These are phyloP conservation scores for Hymenoscyphus repandus DNA, from an alignment of 2,329 filamentous ascomycete genomes.

Conservation along the genomic window DNA sequence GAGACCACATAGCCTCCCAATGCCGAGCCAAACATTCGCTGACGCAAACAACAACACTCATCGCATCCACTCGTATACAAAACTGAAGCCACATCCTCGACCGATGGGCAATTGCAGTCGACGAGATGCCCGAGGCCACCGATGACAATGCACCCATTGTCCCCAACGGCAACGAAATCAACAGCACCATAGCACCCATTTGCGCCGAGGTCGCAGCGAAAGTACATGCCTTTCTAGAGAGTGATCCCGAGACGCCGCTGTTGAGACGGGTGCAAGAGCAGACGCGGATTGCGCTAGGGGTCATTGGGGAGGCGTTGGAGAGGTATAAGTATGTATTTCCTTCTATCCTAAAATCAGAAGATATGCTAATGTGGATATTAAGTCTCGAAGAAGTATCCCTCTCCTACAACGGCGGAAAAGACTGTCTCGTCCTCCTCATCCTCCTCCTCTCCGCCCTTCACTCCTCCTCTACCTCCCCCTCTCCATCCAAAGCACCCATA, in stretches of 20 bases:
- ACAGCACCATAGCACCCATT: constrained; percentile 21
- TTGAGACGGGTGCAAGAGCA: constrained; percentile 57
- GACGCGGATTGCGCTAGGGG: constrained; percentile 63
- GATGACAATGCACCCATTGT: constrained; percentile 18
- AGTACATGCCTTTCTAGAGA: constrained; percentile 28
- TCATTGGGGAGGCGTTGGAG: constrained; percentile 70
- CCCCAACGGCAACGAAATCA: constrained; percentile 12
- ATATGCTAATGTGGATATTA: constrained; percentile 9
- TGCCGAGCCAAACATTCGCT: no score
- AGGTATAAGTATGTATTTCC: constrained; percentile 60
- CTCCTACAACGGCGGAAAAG: constrained; percentile 97
- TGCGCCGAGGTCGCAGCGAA: constrained; percentile 23
- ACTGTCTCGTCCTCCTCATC: constrained; percentile 91
- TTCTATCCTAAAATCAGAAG: not conserved
- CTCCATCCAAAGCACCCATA: not conserved
- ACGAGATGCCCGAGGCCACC: constrained; percentile 25
- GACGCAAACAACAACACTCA: not conserved
- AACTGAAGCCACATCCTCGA: constrained; percentile 3
- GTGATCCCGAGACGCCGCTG: constrained; percentile 20
- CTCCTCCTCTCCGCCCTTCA: constrained; percentile 45
- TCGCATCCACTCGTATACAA: not conserved
- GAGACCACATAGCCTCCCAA: not conserved
- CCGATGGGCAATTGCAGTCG: constrained; percentile 18
- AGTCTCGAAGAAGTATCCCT: constrained; percentile 77
- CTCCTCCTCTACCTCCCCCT: constrained; percentile 19